These are phyloP conservation scores for Knoxdaviesia capensis DNA, from an alignment of 2,329 filamentous ascomycete genomes.

Conservation along the genomic window DNA sequence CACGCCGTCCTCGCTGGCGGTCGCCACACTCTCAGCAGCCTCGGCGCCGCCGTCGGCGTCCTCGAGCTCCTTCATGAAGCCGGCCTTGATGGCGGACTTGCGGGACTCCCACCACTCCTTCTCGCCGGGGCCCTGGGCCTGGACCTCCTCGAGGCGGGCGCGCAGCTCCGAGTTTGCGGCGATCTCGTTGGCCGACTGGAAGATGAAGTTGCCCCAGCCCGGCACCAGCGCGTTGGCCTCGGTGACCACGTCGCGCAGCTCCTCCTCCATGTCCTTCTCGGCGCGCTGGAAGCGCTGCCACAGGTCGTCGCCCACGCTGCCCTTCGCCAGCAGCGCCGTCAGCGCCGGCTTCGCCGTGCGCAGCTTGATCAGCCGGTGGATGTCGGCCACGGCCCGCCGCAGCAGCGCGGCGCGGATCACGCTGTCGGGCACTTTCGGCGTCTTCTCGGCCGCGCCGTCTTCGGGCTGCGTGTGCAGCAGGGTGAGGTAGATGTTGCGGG, in stretches of 20 bases:
- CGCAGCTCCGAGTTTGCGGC: slow-evolving; percentile 64
- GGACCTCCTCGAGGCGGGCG: slow-evolving; percentile 53
- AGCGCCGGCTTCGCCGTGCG: slow-evolving; percentile 77
- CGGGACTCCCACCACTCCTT: slow-evolving; percentile 88
- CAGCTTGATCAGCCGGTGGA: slow-evolving; percentile 76
- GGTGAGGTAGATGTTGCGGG: slow-evolving; percentile 87
- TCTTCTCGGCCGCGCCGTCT: slow-evolving; percentile 42
- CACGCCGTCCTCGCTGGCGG: slow-evolving; percentile 32
- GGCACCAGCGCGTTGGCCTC: slow-evolving; percentile 86
- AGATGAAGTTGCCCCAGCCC: slow-evolving; percentile 86
- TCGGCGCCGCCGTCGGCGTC: slow-evolving; percentile 26
- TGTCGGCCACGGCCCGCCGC: slow-evolving; percentile 78
- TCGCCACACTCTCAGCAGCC: slow-evolving; percentile 5
- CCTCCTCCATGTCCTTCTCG: slow-evolving; percentile 95
- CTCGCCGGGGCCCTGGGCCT: slow-evolving; percentile 50
- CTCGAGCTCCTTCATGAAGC: slow-evolving; percentile 73
- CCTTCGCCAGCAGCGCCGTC: slow-evolving; percentile 63
- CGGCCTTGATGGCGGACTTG: slow-evolving; percentile 48
- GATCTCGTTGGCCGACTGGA: slow-evolving; percentile 95
- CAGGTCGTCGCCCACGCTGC: slow-evolving; percentile 86
- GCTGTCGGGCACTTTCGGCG: slow-evolving; percentile 55
- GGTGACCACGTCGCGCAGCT: slow-evolving; percentile 79
- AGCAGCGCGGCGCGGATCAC: slow-evolving; percentile 76
- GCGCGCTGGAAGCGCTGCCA: slow-evolving; percentile 83
- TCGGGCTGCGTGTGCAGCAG: slow-evolving; percentile 60